Base-by-base conservation (phyloP, 108 stramenopile species). In the Nitzschia inconspicua region DNA sequence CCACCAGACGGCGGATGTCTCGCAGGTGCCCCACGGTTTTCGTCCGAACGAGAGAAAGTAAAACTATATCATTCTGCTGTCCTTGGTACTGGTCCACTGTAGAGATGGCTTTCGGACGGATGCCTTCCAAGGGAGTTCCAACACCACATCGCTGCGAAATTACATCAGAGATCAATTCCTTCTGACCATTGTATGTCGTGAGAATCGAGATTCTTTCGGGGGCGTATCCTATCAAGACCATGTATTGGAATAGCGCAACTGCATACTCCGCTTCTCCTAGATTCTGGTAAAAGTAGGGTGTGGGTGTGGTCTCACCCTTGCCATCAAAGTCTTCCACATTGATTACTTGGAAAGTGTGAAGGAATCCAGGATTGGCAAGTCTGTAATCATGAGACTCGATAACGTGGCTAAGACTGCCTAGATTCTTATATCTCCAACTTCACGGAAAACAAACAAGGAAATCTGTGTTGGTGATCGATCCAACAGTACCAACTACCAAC, bases 131-230 rank as follows among this genome's bases (percentile, higher is more conserved):
- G 1, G 92, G 88, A 25, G 88, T 93, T 9, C 83, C 88, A 3
- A 34, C 54, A 35, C 88, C 92, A 69, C 92, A 93, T 47, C 92
- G 69, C 67, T 96, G 92, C 22, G 70, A 36, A 27, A 98, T 31
- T 48, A 98, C 89, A 52, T 98, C 97, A 11, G 66, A 31, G 44
- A 98, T 85, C 41, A 98, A 66, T 8, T 76, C 85, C 72, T 95
- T 91, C 66, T 99, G 99, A 11, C 97, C 99, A 66, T 97, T 97
- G 81, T 99, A 99, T 10, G 99, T 96, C 4, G 98, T 95, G 23
- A 99, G 65, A 42, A 99, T 96, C 6, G 94, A 74, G 39, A 99
- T 98, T 53, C 84, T 86, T 41, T 84, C 67, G 4, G 95, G 81
- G 22, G 94, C 86, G 58, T 98, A 96, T 36, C 99, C 99, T 34